Conservation (phyloP, 1,284 basidiomycete species). For the Rhizopogon hawkerae region DNA sequence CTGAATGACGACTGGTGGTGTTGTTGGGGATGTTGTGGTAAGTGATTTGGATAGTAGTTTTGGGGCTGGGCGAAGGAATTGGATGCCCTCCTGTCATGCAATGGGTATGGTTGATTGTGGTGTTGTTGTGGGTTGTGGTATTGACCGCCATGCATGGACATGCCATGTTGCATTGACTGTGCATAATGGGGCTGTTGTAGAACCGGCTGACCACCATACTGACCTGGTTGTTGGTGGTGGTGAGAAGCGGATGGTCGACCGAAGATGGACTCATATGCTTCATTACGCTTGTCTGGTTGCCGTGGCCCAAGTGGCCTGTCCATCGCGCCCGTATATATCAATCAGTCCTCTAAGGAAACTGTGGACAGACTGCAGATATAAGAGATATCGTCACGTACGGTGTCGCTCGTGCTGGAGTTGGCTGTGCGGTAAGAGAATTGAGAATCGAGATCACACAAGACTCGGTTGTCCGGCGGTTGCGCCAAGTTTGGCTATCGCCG, state of each 20-base stretch:
- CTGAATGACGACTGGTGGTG: constrained; percentile 20
- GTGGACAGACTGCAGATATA: background rate
- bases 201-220: constrained; percentile 17
- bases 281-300: constrained; percentile 64
- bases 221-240: constrained; percentile 32
- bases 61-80: constrained; percentile 21
- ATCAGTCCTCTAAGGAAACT: background rate
- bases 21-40: constrained; percentile 28
- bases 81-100: constrained; percentile 26
- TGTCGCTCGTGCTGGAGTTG: background rate
- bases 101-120: constrained; percentile 15
- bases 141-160: constrained; percentile 12
- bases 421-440: background rate
- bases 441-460: constrained; percentile 1
- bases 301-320: constrained; percentile 64
- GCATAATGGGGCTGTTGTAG: constrained; percentile 14
- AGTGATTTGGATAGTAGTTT: constrained; percentile 25
- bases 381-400: background rate
- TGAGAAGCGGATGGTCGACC: constrained; percentile 58
- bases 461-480: background rate
- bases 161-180: constrained; percentile 13
- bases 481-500: constrained; percentile 1
- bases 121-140: constrained; percentile 21
- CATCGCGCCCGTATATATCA: constrained; percentile 31
- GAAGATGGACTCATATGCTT: constrained; percentile 78